These are phyloP conservation scores for Grammothele lineata DNA, from an alignment of 768 basidiomycete genomes.

Conservation along the genomic window DNA sequence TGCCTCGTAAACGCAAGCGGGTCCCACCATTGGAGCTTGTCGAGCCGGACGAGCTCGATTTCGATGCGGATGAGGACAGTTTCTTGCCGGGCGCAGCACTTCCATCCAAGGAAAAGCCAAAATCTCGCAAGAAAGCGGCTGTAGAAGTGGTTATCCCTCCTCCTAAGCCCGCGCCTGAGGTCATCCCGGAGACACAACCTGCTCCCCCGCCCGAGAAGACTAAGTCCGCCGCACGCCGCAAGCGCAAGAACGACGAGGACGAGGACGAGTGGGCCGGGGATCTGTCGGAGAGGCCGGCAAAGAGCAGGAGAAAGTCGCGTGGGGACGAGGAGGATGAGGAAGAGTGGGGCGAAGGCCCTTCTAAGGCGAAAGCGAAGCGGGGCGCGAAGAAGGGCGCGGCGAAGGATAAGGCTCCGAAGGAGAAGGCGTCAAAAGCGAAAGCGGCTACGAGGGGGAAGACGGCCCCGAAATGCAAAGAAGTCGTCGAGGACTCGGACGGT, in stretches of 20 bases:
- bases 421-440: constrained; percentile 4
- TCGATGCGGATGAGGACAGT: background rate
- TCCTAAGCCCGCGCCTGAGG: background rate
- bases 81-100: background rate
- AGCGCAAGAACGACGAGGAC: constrained; percentile 14
- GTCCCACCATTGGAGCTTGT: background rate
- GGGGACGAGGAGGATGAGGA: constrained; percentile 21
- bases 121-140: background rate
- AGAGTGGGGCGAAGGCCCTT: constrained; percentile 14
- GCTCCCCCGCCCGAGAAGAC: constrained; percentile 1
- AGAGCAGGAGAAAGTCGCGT: constrained; percentile 17
- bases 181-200: constrained; percentile 12
- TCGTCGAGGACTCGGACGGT: no score
- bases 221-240: constrained; percentile 3
- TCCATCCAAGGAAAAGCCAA: background rate
- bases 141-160: background rate
- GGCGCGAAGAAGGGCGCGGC: constrained; percentile 9
- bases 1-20: constrained; percentile 18
- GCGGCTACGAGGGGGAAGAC: constrained; percentile 15
- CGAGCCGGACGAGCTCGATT: background rate
- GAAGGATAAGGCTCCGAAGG: constrained; percentile 8
- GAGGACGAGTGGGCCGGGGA: constrained; percentile 16
- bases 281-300: constrained; percentile 10
- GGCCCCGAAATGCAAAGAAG: constrained; percentile 8
- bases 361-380: constrained; percentile 14